phyloP scores from a whole-genome alignment of 2,329 filamentous ascomycete genomes.

The Arthrobotrys iridis region DNA sequence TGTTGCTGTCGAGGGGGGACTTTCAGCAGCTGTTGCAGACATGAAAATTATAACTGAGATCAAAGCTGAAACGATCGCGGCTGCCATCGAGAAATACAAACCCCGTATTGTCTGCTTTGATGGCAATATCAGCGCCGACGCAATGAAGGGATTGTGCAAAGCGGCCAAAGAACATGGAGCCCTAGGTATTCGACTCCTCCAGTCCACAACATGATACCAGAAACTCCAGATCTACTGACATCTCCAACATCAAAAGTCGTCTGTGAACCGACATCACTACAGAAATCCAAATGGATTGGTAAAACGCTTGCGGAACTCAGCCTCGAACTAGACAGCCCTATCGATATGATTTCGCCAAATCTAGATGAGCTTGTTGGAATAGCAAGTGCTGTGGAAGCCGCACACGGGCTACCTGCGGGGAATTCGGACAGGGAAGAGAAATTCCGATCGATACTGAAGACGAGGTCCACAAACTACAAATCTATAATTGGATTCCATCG shows the following conservation, averaged over 20 bases:
- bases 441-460: too few species aligned
- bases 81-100: conserved; percentile 6
- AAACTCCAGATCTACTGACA: neutral
- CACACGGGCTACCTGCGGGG: too few species aligned
- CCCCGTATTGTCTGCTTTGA: conserved; percentile 41
- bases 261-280: conserved; percentile 40
- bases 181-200: conserved; percentile 7
- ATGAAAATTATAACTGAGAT: conserved; percentile 22
- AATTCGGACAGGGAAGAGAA: too few species aligned
- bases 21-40: conserved; percentile 20
- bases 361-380: conserved; percentile 12
- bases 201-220: neutral
- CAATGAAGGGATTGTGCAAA: conserved; percentile 12
- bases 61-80: neutral
- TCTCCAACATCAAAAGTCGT: conserved; percentile 5
- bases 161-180: conserved; percentile 20
- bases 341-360: conserved; percentile 41
- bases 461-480: too few species aligned
- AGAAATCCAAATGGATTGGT: conserved; percentile 7
- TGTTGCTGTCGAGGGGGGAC: neutral
- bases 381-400: too few species aligned
- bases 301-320: neutral
- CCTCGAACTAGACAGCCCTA: neutral
- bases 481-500: too few species aligned
- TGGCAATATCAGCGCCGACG: neutral